These are phyloP conservation scores for Globisporangium iwayamae DNA, from an alignment of 352 stramenopile species.

Conservation along the genomic window DNA sequence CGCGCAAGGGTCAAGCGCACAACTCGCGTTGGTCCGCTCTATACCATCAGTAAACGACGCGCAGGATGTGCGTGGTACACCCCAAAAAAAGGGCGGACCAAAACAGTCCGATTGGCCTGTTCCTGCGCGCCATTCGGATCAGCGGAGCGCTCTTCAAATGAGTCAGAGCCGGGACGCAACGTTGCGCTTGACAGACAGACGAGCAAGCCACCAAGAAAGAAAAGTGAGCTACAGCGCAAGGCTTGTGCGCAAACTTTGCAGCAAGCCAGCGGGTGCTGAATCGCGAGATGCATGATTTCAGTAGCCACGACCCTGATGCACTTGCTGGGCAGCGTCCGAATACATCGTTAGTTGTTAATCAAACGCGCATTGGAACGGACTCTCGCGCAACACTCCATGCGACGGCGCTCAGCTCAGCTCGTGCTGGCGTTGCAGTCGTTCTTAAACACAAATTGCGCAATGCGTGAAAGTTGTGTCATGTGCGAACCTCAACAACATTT, in stretches of 20 bases:
- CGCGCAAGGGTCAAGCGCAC: not conserved
- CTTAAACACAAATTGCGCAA: no score
- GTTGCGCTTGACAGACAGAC: not conserved
- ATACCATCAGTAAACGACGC: slow-evolving; percentile 10
- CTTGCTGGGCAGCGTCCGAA: not conserved
- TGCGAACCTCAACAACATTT: not conserved
- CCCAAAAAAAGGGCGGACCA: slow-evolving; percentile 15
- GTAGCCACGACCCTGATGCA: not conserved
- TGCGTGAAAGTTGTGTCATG: not conserved
- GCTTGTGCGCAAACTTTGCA: not conserved
- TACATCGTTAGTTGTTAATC: not conserved
- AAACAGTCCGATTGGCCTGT: slow-evolving; percentile 3
- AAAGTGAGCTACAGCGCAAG: not conserved
- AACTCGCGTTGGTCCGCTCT: slow-evolving; percentile 1
- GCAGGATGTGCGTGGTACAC: slow-evolving; percentile 8
- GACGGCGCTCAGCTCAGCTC: not conserved
- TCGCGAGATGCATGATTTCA: not conserved
- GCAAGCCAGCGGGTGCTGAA: not conserved
- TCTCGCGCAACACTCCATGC: not conserved
- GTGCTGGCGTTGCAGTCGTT: not conserved
- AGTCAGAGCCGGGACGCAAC: slow-evolving; percentile 7
- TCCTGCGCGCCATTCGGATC: slow-evolving; percentile 16
- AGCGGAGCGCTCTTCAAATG: not conserved
- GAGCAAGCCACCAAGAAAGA: not conserved
- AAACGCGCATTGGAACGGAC: not conserved